These are phyloP conservation scores for Nakaseomyces delphensis DNA, from an alignment of 1,139 yeast genomes.

Conservation along the genomic window DNA sequence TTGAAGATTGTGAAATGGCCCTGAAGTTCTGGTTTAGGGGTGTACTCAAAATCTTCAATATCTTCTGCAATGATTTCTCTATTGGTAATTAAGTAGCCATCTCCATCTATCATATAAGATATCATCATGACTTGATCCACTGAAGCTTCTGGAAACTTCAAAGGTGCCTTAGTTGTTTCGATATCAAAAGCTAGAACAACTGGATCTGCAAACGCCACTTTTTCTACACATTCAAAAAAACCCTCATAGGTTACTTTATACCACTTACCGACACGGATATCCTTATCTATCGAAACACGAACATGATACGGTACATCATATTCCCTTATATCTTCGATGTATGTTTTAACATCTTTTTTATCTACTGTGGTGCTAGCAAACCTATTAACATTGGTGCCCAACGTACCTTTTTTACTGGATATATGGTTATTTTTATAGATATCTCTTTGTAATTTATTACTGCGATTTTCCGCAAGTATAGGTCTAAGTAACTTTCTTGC, in stretches of 20 bases:
- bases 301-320: slow-evolving; percentile 97
- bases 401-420: slow-evolving; percentile 4
- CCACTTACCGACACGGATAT: slow-evolving; percentile 94
- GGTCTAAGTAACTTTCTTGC: slow-evolving; percentile 69
- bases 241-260: slow-evolving; percentile 69
- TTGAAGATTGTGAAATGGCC: slow-evolving; percentile 87
- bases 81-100: slow-evolving; percentile 87
- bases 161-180: slow-evolving; percentile 93
- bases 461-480: slow-evolving; percentile 58
- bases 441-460: slow-evolving; percentile 57
- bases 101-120: slow-evolving; percentile 98
- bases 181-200: slow-evolving; percentile 95
- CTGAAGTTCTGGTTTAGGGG: slow-evolving; percentile 94
- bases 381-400: slow-evolving; percentile 2
- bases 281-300: slow-evolving; percentile 81
- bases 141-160: slow-evolving; percentile 88
- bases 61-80: slow-evolving; percentile 91
- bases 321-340: slow-evolving; percentile 75
- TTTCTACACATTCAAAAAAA: slow-evolving; percentile 48
- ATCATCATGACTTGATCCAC: slow-evolving; percentile 98
- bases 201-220: slow-evolving; percentile 93
- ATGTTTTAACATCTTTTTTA: slow-evolving; percentile 48
- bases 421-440: slow-evolving; percentile 38
- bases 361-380: slow-evolving; percentile 9
- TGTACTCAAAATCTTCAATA: slow-evolving; percentile 93